Evolutionary conservation across 1,139 yeast species (phyloP), one percentile per base, ranked within the genome.

Genomic region (Candida sanyaensis): DNA sequence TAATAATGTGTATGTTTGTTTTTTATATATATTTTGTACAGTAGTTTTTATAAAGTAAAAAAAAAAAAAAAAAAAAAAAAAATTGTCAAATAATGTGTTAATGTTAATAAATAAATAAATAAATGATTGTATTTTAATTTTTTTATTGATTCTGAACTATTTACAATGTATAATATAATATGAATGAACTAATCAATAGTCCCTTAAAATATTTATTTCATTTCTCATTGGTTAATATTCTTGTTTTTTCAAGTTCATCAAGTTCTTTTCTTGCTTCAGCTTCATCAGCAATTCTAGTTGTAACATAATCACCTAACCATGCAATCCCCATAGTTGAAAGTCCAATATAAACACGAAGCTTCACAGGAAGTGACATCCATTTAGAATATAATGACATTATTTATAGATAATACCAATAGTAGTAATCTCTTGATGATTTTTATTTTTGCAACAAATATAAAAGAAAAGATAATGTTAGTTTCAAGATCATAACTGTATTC

Each of bases 251-350:
- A 26, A 39, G 9, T 29, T 41, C 38, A 27, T 39, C 43, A n/a
- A 42, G 28, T 47, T 43, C 41, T 39, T 61, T 54, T 46, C 73
- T 58, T 26, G 67, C 64, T 38, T 52, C 50, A 4, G 56, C 60
- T 48, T 77, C 80, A 29, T 77, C 79, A 50, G 77, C 77, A 46
- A 80, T 67, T 46, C 66, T 64, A n/a, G 73, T 63, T 42, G 81
- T 67, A 27, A 77, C 66, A 54, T 75, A 74, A 54, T 81, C 84
- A 2, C 84, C 84, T 3, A 69, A 59, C 44, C 75, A 66, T 0
- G 86, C 86, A 49, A 78, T 70, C 1, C 66, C 68, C 58, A 81
- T 70, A 1, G 85, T 81, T 12, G 86, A 78, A 1, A 71, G 70
- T 3, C 82, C 84, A 34, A 82, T 68, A 61, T 79, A 82, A 50